Evolutionary conservation across 176 grass and related monocot species (phyloP).

Genomic region (Cocos nucifera): DNA sequence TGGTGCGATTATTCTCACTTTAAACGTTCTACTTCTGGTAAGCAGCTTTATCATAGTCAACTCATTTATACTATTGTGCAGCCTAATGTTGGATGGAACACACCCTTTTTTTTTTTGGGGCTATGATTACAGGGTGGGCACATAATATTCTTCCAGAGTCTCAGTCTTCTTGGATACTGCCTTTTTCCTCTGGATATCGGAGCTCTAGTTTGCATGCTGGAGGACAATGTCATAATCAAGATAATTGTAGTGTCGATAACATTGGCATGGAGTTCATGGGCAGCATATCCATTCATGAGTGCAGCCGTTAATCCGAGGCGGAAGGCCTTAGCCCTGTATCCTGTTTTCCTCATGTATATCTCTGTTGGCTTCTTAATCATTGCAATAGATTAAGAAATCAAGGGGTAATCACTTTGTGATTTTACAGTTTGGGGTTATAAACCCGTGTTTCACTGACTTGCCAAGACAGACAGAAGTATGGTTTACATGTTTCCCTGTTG

Average conservation of each 20-base stretch:
- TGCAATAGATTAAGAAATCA: not conserved
- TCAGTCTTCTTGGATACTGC: conserved; percentile 3
- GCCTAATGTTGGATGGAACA: not conserved
- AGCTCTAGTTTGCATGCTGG: conserved; percentile 1
- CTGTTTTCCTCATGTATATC: conserved; percentile 4
- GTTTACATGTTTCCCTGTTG: too few species aligned
- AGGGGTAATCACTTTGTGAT: too few species aligned
- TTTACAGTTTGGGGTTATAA: too few species aligned
- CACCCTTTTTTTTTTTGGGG: too few species aligned
- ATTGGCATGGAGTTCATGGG: conserved; percentile 5
- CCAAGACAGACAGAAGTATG: too few species aligned
- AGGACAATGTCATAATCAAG: not conserved
- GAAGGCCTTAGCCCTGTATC: conserved; percentile 1
- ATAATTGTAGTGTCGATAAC: conserved; percentile 1
- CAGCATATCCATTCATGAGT: not conserved
- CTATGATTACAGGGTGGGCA: not conserved
- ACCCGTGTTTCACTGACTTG: too few species aligned
- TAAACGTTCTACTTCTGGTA: conserved; percentile 5
- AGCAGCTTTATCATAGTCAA: not conserved
- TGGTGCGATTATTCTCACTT: not conserved
- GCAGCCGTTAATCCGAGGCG: not conserved
- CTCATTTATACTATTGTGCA: too few species aligned
- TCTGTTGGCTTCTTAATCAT: not conserved
- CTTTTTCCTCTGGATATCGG: not conserved
- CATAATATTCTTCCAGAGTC: conserved; percentile 2